These are phyloP conservation scores for Mucor racemosus DNA, from an alignment of 371 early-diverging fungal species.

Conservation along the genomic window DNA sequence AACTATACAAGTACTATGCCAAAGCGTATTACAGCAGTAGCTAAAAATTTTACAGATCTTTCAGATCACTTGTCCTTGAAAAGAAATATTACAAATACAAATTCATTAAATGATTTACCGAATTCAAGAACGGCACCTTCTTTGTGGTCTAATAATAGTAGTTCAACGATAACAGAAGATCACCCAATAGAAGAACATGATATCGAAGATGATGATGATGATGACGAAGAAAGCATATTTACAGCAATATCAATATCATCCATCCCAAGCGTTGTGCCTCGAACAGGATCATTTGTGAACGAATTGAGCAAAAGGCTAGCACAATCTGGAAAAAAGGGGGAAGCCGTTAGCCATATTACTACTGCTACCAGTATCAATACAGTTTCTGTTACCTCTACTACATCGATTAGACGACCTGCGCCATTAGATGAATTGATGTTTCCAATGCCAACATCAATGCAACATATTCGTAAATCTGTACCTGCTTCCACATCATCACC, in stretches of 20 bases:
- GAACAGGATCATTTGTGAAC: conserved; percentile 38
- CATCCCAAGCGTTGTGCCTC: conserved; percentile 16
- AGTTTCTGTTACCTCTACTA: background rate
- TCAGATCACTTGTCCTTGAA: conserved; percentile 18
- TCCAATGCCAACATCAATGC: conserved; percentile 1
- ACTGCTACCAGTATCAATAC: conserved; percentile 1
- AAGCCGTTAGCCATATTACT: conserved; percentile 21
- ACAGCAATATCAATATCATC: background rate
- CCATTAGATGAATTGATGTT: background rate
- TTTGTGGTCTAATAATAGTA: conserved; percentile 17
- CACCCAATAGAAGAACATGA: background rate
- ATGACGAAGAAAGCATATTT: background rate
- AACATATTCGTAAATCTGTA: conserved; percentile 15
- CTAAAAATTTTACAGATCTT: conserved; percentile 20
- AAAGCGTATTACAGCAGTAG: conserved; percentile 7
- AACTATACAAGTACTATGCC: conserved; percentile 6
- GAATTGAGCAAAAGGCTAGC: conserved; percentile 41
- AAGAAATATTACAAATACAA: background rate
- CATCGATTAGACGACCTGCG: conserved; percentile 9
- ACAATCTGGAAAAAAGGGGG: conserved; percentile 29
- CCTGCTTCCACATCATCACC: conserved; percentile 25
- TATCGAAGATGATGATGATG: background rate
- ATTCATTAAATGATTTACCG: background rate
- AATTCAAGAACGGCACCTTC: conserved; percentile 16
- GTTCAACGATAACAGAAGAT: conserved; percentile 9